Evolutionary conservation across 2,329 filamentous ascomycete species (phyloP), one percentile per base, ranked within the genome.

Genomic region (Colletotrichum cordylinicola): DNA sequence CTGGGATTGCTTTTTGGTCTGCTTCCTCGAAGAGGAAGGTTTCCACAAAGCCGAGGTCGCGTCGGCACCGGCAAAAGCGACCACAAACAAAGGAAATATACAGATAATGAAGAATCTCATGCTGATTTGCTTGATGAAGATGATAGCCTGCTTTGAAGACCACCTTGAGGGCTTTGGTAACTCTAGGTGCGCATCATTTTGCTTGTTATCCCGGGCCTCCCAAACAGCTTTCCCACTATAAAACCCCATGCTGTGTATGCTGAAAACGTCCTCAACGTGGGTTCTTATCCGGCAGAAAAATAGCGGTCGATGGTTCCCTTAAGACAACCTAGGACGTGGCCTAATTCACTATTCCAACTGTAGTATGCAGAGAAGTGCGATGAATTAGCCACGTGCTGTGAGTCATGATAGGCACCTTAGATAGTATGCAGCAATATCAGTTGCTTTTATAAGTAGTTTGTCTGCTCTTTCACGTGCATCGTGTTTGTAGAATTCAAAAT

Each of bases 401-500:
- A 43, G n/a, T n/a, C 9, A 43, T 0, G 6, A 2, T 0, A 43
- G 39, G 18, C 0, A 18, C 39, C n/a, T n/a, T 16, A 43, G 5
- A 43, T 43, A 10, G 39, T 9, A 43, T 43, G 18, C 18, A 4
- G 18, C 0, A 6, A n/a, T 43, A 43, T 43, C 18, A 0, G n/a
- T 43, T 6, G 39, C 10, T 43, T 43, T 43, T 2, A n/a, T 12
- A 10, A n/a, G 18, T n/a, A n/a, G 18, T 18, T 18, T 9, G 9
- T 18, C 1, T 12, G 39, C 39, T n/a, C n/a, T 43, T 10, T 43
- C 18, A 43, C 18, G 18, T n/a, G 8, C 16, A 33, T n/a, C 0
- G 39, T 16, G n/a, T 6, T n/a, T 43, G 0, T n/a, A 5, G 3
- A n/a, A n/a, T 7, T 12, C 6, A 8, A n/a, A 6, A 10, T 12